phyloP scores from a whole-genome alignment of 192 early-diverging fungal species.

The Coemansia sp. region DNA sequence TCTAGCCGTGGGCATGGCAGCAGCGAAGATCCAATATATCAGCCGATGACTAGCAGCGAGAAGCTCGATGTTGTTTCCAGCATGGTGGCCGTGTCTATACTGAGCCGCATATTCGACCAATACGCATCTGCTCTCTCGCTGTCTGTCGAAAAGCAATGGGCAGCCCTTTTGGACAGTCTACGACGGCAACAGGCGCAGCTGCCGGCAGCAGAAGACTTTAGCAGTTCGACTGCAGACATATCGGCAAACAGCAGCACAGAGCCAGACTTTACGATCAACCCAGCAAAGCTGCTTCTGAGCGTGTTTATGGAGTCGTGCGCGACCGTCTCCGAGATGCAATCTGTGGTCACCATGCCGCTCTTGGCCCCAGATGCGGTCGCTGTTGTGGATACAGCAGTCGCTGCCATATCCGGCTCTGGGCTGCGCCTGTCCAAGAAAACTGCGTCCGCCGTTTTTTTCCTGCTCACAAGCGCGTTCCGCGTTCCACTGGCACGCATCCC shows the following conservation, averaged over 20 bases:
- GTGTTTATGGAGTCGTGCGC: constrained; percentile 30
- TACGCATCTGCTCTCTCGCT: constrained; percentile 11
- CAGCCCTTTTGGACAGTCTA: constrained; percentile 2
- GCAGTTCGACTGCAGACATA: not conserved
- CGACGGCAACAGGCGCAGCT: constrained; percentile 1
- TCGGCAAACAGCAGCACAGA: not conserved
- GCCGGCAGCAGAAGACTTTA: not conserved
- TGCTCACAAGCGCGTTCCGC: constrained; percentile 28
- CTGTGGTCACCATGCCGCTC: not conserved
- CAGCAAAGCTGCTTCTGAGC: constrained; percentile 3
- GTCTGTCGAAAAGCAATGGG: constrained; percentile 22
- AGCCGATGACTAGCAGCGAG: constrained; percentile 23
- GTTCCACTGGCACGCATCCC: constrained; percentile 24
- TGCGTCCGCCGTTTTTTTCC: constrained; percentile 18
- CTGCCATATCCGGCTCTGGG: not conserved
- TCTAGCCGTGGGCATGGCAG: not conserved
- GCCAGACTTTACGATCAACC: not conserved
- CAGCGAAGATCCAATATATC: constrained; percentile 14
- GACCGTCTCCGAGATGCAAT: constrained; percentile 19
- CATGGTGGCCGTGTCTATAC: constrained; percentile 20
- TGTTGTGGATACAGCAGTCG: not conserved
- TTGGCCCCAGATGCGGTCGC: not conserved
- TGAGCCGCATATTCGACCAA: constrained; percentile 18
- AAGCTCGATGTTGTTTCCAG: constrained; percentile 29
- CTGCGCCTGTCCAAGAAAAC: not conserved